Evolutionary conservation across 169 alveolate genomes (phyloP).

Genomic region (Babesia ovata): DNA sequence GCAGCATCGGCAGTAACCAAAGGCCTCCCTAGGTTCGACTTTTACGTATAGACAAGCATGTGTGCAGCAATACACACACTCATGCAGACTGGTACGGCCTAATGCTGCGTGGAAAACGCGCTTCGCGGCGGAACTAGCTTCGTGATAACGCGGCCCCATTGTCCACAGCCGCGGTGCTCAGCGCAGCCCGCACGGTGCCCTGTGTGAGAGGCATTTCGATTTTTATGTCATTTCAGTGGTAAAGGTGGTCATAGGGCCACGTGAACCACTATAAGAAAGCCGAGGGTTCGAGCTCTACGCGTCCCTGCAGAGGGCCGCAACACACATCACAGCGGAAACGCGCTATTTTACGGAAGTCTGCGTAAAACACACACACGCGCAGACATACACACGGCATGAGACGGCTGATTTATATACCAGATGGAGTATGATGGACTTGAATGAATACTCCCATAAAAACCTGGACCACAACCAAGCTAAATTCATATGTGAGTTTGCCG

Average conservation of each 20-base stretch:
- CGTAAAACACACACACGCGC: too few relatives aligned
- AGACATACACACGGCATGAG: too few relatives aligned
- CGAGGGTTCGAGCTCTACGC: too few relatives aligned
- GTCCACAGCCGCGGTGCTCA: background rate
- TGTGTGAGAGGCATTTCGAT: too few relatives aligned
- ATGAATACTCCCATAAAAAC: constrained; percentile 52
- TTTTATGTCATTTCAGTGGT: background rate
- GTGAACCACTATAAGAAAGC: background rate
- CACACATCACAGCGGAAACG: too few relatives aligned
- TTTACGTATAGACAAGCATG: background rate
- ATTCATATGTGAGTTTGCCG: constrained; percentile 32
- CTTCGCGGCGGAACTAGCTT: background rate
- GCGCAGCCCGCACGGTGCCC: too few relatives aligned
- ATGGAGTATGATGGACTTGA: constrained; percentile 45
- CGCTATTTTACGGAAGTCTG: too few relatives aligned
- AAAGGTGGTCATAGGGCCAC: background rate
- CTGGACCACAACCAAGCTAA: constrained; percentile 35
- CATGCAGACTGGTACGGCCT: background rate
- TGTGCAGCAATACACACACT: background rate
- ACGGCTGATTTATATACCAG: background rate
- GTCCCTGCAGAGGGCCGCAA: too few relatives aligned
- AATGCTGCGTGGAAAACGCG: background rate
- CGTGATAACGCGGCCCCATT: background rate
- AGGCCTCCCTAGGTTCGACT: too few relatives aligned
- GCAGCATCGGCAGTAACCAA: constrained; percentile 13